A percentile compares a stretch with the other conserved stretches of the same genome.
phyloP scores from a whole-genome alignment of 345 rosid genomes.

The Aethionema arabicum region DNA sequence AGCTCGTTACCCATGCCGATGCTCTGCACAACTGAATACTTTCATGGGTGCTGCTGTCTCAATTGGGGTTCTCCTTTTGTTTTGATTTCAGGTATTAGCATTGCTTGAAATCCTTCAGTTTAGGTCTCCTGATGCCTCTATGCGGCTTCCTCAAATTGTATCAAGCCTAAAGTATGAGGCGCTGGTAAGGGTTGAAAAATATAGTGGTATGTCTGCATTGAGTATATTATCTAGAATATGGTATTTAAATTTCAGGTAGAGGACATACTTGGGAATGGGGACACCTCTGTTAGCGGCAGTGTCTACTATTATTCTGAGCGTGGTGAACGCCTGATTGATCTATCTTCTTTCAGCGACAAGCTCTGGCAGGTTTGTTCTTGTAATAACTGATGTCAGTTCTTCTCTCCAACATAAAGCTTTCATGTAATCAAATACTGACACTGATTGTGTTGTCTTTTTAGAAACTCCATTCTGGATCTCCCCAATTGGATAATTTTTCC shows the following conservation, averaged over 20 bases:
- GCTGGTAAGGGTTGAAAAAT: conserved; percentile 53
- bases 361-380: conserved; percentile 77
- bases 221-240: conserved; percentile 20
- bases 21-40: conserved; percentile 5
- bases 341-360: conserved; percentile 68
- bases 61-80: conserved; percentile 22
- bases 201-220: neutral
- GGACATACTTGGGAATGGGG: conserved; percentile 70
- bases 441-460: conserved; percentile 37
- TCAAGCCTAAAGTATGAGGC: conserved; percentile 61
- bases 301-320: conserved; percentile 87
- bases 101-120: conserved; percentile 87
- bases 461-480: conserved; percentile 68
- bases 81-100: conserved; percentile 63
- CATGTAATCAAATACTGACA: conserved; percentile 15
- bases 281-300: conserved; percentile 74
- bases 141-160: conserved; percentile 66
- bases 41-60: conserved; percentile 20
- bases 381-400: conserved; percentile 2
- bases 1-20: conserved; percentile 1
- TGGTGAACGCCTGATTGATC: conserved; percentile 89
- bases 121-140: conserved; percentile 70
- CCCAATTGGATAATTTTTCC: conserved; percentile 56
- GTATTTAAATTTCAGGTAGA: conserved; percentile 53
- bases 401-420: conserved; percentile 26